Conservation (phyloP, 73 alveolate genomes). For the Paramecium pentaurelia region DNA sequence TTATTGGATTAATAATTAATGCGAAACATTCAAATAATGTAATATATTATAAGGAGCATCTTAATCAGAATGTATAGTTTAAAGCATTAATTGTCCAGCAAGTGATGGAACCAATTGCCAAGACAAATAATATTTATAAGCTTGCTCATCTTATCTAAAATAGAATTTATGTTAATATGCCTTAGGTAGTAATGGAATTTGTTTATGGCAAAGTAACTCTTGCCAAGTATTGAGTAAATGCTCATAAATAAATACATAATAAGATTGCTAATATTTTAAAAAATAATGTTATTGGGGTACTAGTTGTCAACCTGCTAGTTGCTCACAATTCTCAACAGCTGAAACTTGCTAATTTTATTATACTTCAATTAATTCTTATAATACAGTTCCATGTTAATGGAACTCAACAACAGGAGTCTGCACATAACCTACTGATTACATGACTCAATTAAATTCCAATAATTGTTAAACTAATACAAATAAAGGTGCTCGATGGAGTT, state of each 20-base stretch:
- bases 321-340: not conserved
- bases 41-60: not conserved
- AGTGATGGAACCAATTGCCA: not conserved
- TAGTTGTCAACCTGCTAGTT: not conserved
- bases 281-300: not conserved
- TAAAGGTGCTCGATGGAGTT: not conserved
- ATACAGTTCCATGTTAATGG: not conserved
- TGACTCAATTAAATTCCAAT: not conserved
- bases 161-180: not conserved
- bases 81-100: not conserved
- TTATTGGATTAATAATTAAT: not conserved
- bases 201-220: not conserved
- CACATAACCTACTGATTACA: not conserved
- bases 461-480: not conserved
- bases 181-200: not conserved
- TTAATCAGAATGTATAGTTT: not conserved
- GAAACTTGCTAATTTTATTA: not conserved
- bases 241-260: not conserved
- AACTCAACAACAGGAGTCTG: not conserved
- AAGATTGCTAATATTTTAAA: not conserved
- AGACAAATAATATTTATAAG: not conserved
- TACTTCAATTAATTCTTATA: not conserved
- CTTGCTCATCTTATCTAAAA: not conserved
- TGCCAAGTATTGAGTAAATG: not conserved
- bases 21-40: not conserved